phyloP scores from a whole-genome alignment of 1,139 yeast genomes.

The Lodderomyces beijingensis region DNA sequence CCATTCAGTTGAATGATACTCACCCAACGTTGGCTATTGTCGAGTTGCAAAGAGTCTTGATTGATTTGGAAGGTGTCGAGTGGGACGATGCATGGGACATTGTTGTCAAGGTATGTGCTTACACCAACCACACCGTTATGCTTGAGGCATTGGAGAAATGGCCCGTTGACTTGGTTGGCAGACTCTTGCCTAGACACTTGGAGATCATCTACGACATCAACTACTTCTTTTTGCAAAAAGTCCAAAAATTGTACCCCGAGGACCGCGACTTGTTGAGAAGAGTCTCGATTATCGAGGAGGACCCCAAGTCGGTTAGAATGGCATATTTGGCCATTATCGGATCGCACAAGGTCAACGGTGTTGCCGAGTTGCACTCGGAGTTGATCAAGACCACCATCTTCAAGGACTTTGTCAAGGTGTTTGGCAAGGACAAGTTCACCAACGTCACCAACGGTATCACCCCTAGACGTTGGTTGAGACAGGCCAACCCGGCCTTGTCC shows the following conservation, averaged over 20 bases:
- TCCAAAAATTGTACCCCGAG: slow-evolving; percentile 70
- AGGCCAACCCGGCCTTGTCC: slow-evolving; percentile 83
- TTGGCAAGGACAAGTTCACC: slow-evolving; percentile 78
- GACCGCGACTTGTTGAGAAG: slow-evolving; percentile 60
- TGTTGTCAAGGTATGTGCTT: slow-evolving; percentile 78
- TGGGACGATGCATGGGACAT: slow-evolving; percentile 88
- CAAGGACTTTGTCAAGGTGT: slow-evolving; percentile 81
- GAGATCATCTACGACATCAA: slow-evolving; percentile 89
- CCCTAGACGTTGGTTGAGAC: slow-evolving; percentile 94
- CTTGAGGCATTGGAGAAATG: slow-evolving; percentile 94
- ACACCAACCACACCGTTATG: slow-evolving; percentile 94
- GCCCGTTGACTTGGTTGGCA: slow-evolving; percentile 81
- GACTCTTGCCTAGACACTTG: slow-evolving; percentile 83
- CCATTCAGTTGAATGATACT: slow-evolving; percentile 92
- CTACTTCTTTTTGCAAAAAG: slow-evolving; percentile 70
- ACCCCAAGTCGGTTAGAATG: slow-evolving; percentile 84
- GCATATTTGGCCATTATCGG: slow-evolving; percentile 89
- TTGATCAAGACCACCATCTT: slow-evolving; percentile 85
- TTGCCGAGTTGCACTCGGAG: slow-evolving; percentile 92
- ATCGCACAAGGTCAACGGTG: slow-evolving; percentile 92
- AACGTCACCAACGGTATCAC: slow-evolving; percentile 95
- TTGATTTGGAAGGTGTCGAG: slow-evolving; percentile 73
- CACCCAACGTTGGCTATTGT: slow-evolving; percentile 93
- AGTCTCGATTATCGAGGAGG: slow-evolving; percentile 77
- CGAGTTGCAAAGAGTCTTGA: slow-evolving; percentile 80